Conservation (phyloP, 345 rosid genomes). For the Linum usitatissimum region DNA sequence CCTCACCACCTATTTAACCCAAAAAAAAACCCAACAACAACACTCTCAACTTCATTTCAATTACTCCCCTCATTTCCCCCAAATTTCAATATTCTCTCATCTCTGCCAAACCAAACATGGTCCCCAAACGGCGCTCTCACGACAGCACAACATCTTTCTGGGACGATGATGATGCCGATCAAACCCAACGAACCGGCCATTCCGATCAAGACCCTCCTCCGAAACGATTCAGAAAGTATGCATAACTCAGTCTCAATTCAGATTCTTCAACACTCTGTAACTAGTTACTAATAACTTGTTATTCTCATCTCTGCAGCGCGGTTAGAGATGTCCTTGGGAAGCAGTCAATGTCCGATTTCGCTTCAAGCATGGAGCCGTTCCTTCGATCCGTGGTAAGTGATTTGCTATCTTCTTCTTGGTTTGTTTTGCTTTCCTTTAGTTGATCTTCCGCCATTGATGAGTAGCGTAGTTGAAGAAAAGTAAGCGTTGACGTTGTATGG, state of each 20-base stretch:
- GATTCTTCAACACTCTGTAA: too few species aligned
- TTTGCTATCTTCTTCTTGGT: not conserved
- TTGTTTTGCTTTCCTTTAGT: not conserved
- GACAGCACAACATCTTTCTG: not conserved
- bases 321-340: conserved; percentile 30
- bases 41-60: not conserved
- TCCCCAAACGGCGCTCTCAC: conserved; percentile 10
- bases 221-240: too few species aligned
- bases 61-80: too few species aligned
- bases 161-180: not conserved
- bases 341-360: conserved; percentile 21
- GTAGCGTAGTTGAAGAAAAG: not conserved
- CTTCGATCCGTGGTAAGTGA: conserved; percentile 35
- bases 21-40: too few species aligned
- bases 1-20: not conserved
- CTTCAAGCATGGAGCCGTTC: conserved; percentile 34
- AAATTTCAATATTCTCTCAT: not conserved
- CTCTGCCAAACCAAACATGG: not conserved
- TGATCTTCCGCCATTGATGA: not conserved
- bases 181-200: too few species aligned
- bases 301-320: conserved; percentile 24
- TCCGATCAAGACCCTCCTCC: too few species aligned
- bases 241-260: too few species aligned
- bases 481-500: not conserved
- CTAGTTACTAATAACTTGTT: too few species aligned